These are phyloP conservation scores for Penicillium atrosanguineum DNA, from an alignment of 495 filamentous ascomycete species.

Conservation along the genomic window DNA sequence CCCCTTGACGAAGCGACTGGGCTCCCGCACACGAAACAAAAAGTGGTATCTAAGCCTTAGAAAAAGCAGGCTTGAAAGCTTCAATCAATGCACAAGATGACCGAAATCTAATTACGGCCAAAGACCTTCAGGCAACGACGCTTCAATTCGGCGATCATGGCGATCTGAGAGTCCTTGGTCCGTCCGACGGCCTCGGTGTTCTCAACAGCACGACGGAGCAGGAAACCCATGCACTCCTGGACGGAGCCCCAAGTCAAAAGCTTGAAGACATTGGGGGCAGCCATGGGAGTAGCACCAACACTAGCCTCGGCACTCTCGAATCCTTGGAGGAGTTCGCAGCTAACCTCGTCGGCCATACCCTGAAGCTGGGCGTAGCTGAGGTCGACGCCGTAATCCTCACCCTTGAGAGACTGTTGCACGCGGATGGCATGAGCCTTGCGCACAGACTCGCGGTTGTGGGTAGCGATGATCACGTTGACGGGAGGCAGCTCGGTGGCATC, in stretches of 20 bases:
- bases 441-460: slow-evolving; percentile 88
- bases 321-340: slow-evolving; percentile 70
- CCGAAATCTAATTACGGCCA: slow-evolving; percentile 18
- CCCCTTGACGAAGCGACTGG: background rate
- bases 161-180: slow-evolving; percentile 70
- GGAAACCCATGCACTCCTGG: slow-evolving; percentile 90
- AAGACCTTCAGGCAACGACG: slow-evolving; percentile 55
- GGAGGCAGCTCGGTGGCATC: slow-evolving; percentile 52
- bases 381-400: slow-evolving; percentile 48
- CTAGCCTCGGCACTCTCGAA: slow-evolving; percentile 32
- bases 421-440: slow-evolving; percentile 62
- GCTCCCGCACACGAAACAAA: slow-evolving; percentile 7
- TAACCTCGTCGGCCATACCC: slow-evolving; percentile 97
- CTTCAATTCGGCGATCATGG: slow-evolving; percentile 69
- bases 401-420: slow-evolving; percentile 44
- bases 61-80: slow-evolving; percentile 1
- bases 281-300: slow-evolving; percentile 21
- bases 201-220: slow-evolving; percentile 82
- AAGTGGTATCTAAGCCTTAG: background rate
- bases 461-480: slow-evolving; percentile 75
- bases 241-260: slow-evolving; percentile 90
- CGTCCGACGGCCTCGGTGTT: slow-evolving; percentile 84
- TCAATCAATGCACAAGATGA: slow-evolving; percentile 1
- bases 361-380: slow-evolving; percentile 87
- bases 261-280: slow-evolving; percentile 72